Conservation (phyloP, 306 rosid species). For the Cajanus cajan region DNA sequence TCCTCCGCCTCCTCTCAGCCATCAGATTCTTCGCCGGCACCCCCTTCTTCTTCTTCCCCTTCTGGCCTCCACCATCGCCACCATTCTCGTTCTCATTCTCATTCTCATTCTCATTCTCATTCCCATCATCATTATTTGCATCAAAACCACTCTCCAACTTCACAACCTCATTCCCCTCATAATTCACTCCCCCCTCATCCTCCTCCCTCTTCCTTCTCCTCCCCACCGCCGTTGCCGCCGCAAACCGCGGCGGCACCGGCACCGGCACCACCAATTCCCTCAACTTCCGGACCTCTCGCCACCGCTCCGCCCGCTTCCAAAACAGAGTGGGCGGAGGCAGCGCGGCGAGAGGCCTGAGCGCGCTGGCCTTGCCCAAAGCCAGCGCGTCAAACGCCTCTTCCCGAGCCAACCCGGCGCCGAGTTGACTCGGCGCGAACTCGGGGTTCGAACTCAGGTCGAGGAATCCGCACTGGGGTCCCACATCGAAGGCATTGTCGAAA, state of each 20-base stretch:
- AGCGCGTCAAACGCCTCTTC: too few relatives aligned
- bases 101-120: neutral
- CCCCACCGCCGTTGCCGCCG: too few relatives aligned
- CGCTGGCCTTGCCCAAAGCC: too few relatives aligned
- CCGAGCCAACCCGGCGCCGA: conserved; percentile 19
- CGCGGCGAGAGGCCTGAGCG: too few relatives aligned
- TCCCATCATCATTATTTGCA: conserved; percentile 34
- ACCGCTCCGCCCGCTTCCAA: too few relatives aligned
- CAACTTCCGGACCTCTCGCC: too few relatives aligned
- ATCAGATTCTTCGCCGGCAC: conserved; percentile 75
- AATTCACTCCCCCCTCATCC: conserved; percentile 55
- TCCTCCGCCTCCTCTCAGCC: conserved; percentile 89
- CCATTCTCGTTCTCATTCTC: neutral
- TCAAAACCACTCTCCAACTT: conserved; percentile 47
- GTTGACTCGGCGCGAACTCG: too few relatives aligned
- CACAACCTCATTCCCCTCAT: conserved; percentile 55
- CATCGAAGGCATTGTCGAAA: conserved; percentile 57
- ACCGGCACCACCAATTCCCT: too few relatives aligned
- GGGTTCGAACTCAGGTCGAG: too few relatives aligned
- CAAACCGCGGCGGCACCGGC: too few relatives aligned
- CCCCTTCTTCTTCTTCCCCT: conserved; percentile 80
- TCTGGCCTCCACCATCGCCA: conserved; percentile 47
- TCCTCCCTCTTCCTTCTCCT: conserved; percentile 43
- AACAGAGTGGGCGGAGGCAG: too few relatives aligned
- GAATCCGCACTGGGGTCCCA: conserved; percentile 43